Evolutionary conservation across 2,329 filamentous ascomycete species (phyloP), one percentile per base, ranked within the genome.

Genomic region (Epichloe elymi): DNA sequence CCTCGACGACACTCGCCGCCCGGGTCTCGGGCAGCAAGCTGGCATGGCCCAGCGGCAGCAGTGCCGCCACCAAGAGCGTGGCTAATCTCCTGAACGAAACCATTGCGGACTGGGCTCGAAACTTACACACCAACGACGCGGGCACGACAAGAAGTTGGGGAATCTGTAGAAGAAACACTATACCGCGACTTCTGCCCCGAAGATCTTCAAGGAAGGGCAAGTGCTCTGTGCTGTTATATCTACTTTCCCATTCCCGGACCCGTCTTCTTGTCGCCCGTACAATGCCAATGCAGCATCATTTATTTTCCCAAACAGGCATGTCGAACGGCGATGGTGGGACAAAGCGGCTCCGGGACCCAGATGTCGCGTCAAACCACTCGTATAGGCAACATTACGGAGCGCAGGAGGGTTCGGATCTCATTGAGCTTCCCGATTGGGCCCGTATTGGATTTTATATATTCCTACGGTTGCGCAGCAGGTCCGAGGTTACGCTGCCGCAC

Each of bases 1-100:
- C 64, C 46, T 66, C 57, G 40, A 69, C 54, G 38, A 67, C 54
- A 49, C 52, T 41, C 46, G 46, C 37, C 8, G 51, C 49, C 17
- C 23, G n/a, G 6, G 17, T 23, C 20, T 37, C 12, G 14, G 48
- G 11, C 26, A 38, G 10, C n/a, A 26, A 38, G 15, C n/a, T 41
- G 46, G 37, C 23, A 42, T 12, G 20, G 38, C 37, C 38, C n/a
- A 48, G n/a, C 23, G 46, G 46, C 23, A 33, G 15, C 30, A 30
- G 30, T 38, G 38, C 23, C 33, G 46, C 46, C 26, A 48, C 46
- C 20, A 48, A 17, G 19, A 48, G 23, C 26, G 38, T 17, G 6
- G 38, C 38, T 15, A 48, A 30, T 7, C 17, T 40, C 19, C 10
- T 19, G 30, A 48, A 33, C 15, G 45, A 46, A 36, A 46, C n/a